Evolutionary conservation across 441 rosid species (phyloP), one percentile per base, ranked within the genome.

Genomic region (Melastoma candidum): DNA sequence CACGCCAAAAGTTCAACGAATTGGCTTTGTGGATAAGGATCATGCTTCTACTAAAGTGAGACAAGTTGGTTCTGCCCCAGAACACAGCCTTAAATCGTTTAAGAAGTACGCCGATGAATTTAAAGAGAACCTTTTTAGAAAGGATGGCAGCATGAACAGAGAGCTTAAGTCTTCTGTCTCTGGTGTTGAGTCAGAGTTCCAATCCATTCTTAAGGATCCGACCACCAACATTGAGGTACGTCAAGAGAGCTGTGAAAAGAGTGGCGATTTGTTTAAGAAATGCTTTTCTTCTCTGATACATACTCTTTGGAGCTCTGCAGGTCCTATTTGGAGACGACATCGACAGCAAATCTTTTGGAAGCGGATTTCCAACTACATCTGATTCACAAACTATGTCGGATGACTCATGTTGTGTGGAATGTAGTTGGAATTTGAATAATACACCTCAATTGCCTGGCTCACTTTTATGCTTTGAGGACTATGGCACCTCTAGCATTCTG

Each of bases 351-450:
- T 71, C 41, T 24, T 80, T 84, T 73, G 80, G 82, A 66, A 69
- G 86, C 67, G 96, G 88, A 61, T 84, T 84, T 79, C 82, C 96
- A 11, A 56, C 61, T 17, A 54, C 17, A 29, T 66, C 68, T 46
- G 57, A 48, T 48, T 53, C 45, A 47, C 25, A 47, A 49, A 63
- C 60, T 53, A 25, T 55, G 44, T 49, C 56, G 53, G 70, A 62
- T n/a, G 47, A 48, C 52, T 59, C 68, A 49, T 67, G 69, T n/a
- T 79, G 73, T 54, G 43, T 53, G 41, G 58, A 54, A 47, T 81
- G 87, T 44, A 77, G 90, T 47, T 87, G 96, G 93, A 87, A 87
- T 66, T 74, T 84, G 67, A 84, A 80, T 70, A 73, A 76, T 52
- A 56, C 75, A 48, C 74, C 95, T 32, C 63, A 47, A 74, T 76